Evolutionary conservation across 164 flowering plant genomes (phyloP).

Genomic region (Platanus orientalis): DNA sequence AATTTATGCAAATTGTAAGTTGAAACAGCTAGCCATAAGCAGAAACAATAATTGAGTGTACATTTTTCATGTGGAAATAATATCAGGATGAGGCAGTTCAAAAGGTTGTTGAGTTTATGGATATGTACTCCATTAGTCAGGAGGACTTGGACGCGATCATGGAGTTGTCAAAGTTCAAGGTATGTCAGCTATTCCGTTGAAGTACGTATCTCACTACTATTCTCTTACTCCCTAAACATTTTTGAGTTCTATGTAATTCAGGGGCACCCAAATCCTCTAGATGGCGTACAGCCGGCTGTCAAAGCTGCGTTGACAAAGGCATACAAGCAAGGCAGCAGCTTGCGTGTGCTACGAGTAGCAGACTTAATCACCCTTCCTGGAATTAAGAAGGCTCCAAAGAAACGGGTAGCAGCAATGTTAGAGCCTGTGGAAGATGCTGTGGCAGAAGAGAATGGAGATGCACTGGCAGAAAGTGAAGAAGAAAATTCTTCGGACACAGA

Average conservation of each 20-base stretch:
- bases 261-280: conserved; percentile 77
- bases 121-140: conserved; percentile 75
- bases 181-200: conserved; percentile 15
- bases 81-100: conserved; percentile 85
- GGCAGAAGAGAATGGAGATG: conserved; percentile 38
- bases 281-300: conserved; percentile 77
- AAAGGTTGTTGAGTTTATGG: conserved; percentile 86
- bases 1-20: not conserved
- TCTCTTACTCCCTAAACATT: not conserved
- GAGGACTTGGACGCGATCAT: conserved; percentile 84
- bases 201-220: no score
- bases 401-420: conserved; percentile 82
- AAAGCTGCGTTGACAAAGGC: conserved; percentile 87
- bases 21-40: not conserved
- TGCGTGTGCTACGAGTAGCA: conserved; percentile 63
- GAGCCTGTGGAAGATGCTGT: conserved; percentile 59
- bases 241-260: conserved; percentile 20
- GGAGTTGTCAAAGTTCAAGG: conserved; percentile 86
- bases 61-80: conserved; percentile 3
- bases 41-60: not conserved
- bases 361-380: conserved; percentile 85
- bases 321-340: conserved; percentile 76
- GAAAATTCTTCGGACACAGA: conserved; percentile 1
- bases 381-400: conserved; percentile 77
- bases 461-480: not conserved